Evolutionary conservation across 2,329 filamentous ascomycete species (phyloP).

Genomic region (Cercospora sp.): DNA sequence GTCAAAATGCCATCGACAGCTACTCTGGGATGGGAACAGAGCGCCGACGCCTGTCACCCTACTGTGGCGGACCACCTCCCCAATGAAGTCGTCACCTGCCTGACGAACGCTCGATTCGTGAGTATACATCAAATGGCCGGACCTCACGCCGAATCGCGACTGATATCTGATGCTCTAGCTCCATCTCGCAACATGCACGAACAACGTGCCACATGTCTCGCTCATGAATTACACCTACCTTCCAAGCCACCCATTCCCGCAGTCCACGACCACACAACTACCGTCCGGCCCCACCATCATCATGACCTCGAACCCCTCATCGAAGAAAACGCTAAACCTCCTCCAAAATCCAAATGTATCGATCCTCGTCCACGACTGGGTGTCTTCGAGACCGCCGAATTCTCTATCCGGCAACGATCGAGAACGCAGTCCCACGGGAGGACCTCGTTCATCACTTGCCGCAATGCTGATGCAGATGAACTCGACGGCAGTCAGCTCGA

Average conservation of each 20-base stretch:
- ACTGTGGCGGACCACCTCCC: conserved; percentile 71
- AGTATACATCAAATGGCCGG: conserved; percentile 38
- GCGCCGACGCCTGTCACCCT: conserved; percentile 70
- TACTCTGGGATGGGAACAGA: conserved; percentile 45
- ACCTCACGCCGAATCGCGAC: not conserved
- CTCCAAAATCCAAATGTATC: conserved; percentile 82
- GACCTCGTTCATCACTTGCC: conserved; percentile 71
- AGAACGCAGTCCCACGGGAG: conserved; percentile 63
- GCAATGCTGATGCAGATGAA: conserved; percentile 87
- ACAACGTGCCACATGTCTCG: conserved; percentile 84
- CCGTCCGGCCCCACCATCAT: conserved; percentile 66
- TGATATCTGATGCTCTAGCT: conserved; percentile 58
- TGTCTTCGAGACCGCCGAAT: conserved; percentile 80
- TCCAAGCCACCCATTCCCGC: conserved; percentile 54
- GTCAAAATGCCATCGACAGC: conserved; percentile 31
- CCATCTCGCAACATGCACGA: conserved; percentile 86
- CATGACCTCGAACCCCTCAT: conserved; percentile 81
- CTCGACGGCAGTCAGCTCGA: conserved; percentile 79
- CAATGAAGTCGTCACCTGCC: conserved; percentile 80
- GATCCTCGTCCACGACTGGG: conserved; percentile 97
- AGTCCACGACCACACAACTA: conserved; percentile 52
- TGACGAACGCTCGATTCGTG: conserved; percentile 95
- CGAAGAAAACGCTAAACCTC: conserved; percentile 79
- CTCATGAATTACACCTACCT: conserved; percentile 99
- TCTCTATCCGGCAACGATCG: conserved; percentile 48